Percentiles rank a stretch among this genome's conserved stretches.
Evolutionary conservation across 202 grass and related monocot species (phyloP).

Genomic region (Digitaria exilis): DNA sequence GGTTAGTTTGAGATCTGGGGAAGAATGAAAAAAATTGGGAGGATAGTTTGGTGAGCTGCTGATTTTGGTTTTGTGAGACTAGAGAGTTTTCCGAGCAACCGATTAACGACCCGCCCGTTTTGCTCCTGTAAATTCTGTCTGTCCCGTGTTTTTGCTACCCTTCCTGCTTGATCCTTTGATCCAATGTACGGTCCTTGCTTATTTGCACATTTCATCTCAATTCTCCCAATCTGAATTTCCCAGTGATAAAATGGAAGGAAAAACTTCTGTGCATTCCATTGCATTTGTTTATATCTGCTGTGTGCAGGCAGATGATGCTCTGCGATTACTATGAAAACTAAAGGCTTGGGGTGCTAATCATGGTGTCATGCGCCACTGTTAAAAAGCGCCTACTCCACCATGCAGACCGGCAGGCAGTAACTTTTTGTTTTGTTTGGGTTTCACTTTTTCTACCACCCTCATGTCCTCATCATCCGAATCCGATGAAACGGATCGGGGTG

Average conservation of each 20-base stretch:
- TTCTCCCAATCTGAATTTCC: not conserved
- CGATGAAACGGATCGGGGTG: not conserved
- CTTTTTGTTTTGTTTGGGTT: constrained; percentile 13
- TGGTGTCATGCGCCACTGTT: not conserved
- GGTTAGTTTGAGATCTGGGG: constrained; percentile 24
- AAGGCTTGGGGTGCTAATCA: not conserved
- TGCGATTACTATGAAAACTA: too few relatives aligned
- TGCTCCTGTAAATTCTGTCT: constrained; percentile 46
- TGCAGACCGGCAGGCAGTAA: constrained; percentile 1
- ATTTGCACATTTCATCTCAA: not conserved
- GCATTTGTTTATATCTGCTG: not conserved
- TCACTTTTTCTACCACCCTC: not conserved
- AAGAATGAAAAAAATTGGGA: not conserved
- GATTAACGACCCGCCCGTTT: not conserved
- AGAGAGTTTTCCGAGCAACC: constrained; percentile 11
- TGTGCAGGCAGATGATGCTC: not conserved
- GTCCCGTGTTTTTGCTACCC: not conserved
- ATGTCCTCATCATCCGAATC: not conserved
- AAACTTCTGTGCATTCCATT: not conserved
- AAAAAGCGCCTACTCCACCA: not conserved
- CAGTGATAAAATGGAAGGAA: not conserved
- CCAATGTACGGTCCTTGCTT: not conserved
- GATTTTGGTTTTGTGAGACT: constrained; percentile 31
- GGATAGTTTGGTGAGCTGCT: constrained; percentile 6
- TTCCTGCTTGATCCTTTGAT: not conserved